Evolutionary conservation across 768 basidiomycete genomes (phyloP), one percentile per base, ranked within the genome.

Genomic region (Amanita pseudoporphyria): DNA sequence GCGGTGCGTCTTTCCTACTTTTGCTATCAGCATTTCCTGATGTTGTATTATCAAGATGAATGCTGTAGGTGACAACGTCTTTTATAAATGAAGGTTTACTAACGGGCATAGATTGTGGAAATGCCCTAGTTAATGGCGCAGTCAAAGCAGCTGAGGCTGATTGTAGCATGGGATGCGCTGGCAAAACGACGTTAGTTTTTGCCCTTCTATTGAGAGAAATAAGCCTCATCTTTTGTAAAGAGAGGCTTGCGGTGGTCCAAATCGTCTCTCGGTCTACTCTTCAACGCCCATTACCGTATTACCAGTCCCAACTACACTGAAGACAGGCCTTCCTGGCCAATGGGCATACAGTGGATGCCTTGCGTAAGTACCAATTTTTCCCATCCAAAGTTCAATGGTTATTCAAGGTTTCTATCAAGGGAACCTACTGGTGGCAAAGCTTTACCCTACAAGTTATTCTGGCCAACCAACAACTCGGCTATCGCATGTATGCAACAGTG

Each of bases 81-180:
- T 19, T 46, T 43, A 30, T 30, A 14, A 31, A 18, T 13, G n/a
- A 3, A 24, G 46, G 33, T 30, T 49, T 31, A 26, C 28, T 49
- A 1, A 45, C 32, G 21, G 16, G 33, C 45, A 12, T 52, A 86
- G 84, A 80, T 65, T 93, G 90, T 55, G 87, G 85, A 2, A 72
- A 87, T 58, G 64, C 69, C 9, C 66, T 90, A 41, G 67, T 80
- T 10, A 71, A 76, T 26, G 83, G 82, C 9, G 87, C 84, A 1
- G 76, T 72, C 1, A 42, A 57, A 13, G 74, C 73, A 0, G 53
- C 67, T 1, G 72, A 74, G 1, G 62, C 67, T 3, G 71, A 72
- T 31, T 94, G 91, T 59, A 78, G 74, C 60, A 87, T 84, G 83
- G 72, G 70, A 0, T 94, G 91, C 53, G 73, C 73, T 14, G 91